Conservation (phyloP, 2,329 filamentous ascomycete species). For the Trichoderma sp. region DNA sequence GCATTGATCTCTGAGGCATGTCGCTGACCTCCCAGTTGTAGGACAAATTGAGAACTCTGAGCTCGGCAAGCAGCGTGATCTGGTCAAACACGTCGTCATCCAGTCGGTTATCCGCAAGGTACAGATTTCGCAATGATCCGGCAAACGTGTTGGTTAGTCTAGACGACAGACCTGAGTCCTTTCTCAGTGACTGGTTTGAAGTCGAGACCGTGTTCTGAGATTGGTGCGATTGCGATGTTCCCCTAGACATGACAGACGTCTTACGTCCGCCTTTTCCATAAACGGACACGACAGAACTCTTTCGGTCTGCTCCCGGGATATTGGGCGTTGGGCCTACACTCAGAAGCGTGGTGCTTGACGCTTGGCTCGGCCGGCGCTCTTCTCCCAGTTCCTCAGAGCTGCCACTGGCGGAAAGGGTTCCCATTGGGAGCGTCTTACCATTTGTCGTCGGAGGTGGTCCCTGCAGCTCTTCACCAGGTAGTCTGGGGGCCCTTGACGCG, state of each 20-base stretch:
- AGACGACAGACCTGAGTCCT: constrained; percentile 84
- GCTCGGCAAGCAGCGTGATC: constrained; percentile 74
- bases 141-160: constrained; percentile 84
- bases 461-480: constrained; percentile 49
- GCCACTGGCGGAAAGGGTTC: constrained; percentile 56
- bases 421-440: constrained; percentile 41
- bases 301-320: constrained; percentile 60
- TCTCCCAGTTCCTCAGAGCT: constrained; percentile 76
- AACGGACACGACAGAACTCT: constrained; percentile 80
- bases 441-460: constrained; percentile 37
- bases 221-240: constrained; percentile 38
- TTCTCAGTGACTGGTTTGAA: constrained; percentile 61
- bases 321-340: constrained; percentile 74
- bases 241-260: constrained; percentile 75
- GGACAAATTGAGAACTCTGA: constrained; percentile 86
- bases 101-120: constrained; percentile 88
- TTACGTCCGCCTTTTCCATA: constrained; percentile 79
- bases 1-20: constrained; percentile 83
- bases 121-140: constrained; percentile 77
- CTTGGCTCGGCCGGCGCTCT: constrained; percentile 76
- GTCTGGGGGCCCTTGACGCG: constrained; percentile 64
- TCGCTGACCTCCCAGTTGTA: constrained; percentile 89
- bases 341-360: constrained; percentile 66
- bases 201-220: constrained; percentile 47
- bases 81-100: constrained; percentile 96